These are phyloP conservation scores for Cronartium quercuum DNA, from an alignment of 1,284 basidiomycete species.

Conservation along the genomic window DNA sequence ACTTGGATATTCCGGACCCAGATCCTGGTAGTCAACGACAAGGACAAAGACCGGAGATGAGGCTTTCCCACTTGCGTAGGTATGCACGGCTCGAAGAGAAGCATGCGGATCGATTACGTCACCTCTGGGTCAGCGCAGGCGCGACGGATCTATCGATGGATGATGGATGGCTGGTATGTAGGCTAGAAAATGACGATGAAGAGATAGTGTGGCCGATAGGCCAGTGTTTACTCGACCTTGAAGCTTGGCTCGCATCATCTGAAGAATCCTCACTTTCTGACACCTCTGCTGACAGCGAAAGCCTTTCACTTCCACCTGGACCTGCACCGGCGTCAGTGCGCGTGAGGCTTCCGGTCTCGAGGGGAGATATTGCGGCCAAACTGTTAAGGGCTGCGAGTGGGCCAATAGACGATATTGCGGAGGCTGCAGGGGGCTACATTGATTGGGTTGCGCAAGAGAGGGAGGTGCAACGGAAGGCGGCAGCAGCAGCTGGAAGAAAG, in stretches of 20 bases:
- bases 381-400: slow-evolving; percentile 1
- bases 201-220: slow-evolving; percentile 30
- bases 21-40: neutral
- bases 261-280: slow-evolving; percentile 6
- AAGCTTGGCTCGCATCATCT: slow-evolving; percentile 1
- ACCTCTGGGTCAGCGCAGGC: slow-evolving; percentile 2
- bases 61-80: slow-evolving; percentile 22
- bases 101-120: slow-evolving; percentile 9
- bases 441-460: slow-evolving; percentile 35
- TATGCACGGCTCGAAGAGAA: slow-evolving; percentile 6
- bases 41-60: neutral
- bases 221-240: slow-evolving; percentile 29
- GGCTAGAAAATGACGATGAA: neutral
- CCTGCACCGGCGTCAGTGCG: neutral
- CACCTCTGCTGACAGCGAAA: neutral
- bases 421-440: slow-evolving; percentile 26
- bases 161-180: slow-evolving; percentile 30
- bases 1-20: neutral
- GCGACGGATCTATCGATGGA: neutral
- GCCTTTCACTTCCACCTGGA: neutral
- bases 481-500: slow-evolving; percentile 7
- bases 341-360: neutral
- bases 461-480: slow-evolving; percentile 24
- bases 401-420: slow-evolving; percentile 14
- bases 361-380: neutral